Evolutionary conservation across 2,329 filamentous ascomycete genomes (phyloP).

Genomic region (Aspergillus proliferans): DNA sequence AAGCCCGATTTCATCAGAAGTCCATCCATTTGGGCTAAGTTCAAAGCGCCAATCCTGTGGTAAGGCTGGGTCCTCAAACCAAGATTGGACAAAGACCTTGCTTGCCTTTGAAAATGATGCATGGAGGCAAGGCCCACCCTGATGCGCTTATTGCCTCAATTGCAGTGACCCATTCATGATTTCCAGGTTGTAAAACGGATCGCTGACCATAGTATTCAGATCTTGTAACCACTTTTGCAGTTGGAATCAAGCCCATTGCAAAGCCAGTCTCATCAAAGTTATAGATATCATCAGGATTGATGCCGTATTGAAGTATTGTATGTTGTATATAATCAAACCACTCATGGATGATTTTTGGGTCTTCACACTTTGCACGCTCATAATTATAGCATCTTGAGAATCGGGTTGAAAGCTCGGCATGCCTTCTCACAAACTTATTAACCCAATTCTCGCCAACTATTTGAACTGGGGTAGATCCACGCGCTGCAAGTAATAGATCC

Average conservation of each 20-base stretch:
- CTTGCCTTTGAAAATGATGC: too few species aligned
- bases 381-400: background rate
- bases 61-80: too few species aligned
- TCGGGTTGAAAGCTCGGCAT: background rate
- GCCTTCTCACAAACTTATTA: background rate
- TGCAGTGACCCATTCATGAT: too few species aligned
- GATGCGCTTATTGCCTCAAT: too few species aligned
- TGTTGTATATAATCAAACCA: constrained; percentile 5
- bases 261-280: constrained; percentile 3
- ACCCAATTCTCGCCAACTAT: constrained; percentile 1
- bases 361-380: background rate
- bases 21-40: too few species aligned
- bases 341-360: background rate
- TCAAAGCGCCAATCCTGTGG: too few species aligned
- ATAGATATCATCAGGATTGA: constrained; percentile 6
- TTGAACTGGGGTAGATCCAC: background rate
- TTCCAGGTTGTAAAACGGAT: too few species aligned
- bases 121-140: too few species aligned
- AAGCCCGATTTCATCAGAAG: too few species aligned
- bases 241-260: background rate
- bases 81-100: too few species aligned
- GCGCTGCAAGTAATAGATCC: background rate
- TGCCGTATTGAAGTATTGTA: constrained; percentile 3
- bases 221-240: too few species aligned
- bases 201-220: too few species aligned